Base-by-base conservation (phyloP, 1,284 basidiomycete species). In the Melanopsichium pennsylvanicum region DNA sequence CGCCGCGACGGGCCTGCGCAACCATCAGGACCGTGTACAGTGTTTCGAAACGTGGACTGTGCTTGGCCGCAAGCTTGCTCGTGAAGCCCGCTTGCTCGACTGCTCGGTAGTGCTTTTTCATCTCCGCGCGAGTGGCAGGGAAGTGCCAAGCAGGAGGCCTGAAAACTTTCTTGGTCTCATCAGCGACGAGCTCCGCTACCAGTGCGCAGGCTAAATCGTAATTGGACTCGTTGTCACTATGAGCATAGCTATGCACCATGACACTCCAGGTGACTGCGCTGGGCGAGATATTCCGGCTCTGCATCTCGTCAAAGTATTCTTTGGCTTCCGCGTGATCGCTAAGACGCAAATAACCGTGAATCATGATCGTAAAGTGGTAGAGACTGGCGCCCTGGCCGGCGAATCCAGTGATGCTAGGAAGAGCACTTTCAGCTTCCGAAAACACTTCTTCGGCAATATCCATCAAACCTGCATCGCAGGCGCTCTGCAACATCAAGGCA, bases 361-460 rank as follows among this genome's bases (percentile, higher is more conserved):
- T 89, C 70, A 97, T 83, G 78, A 92, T 89, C n/a, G 92, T 92
- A 66, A 92, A 86, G 42, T 89, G 84, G 75, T 88, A 89, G 18
- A 82, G 74, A 51, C 83, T 81, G 2, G 84, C 74, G 16, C 75
- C 76, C 11, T 71, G 61, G 10, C 61, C 69, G 7, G 32, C 43
- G 13, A 7, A n/a, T 19, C 59, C 66, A 8, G 42, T 31, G 18
- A 51, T 16, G 9, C 44, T 25, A 2, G 55, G 55, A 35, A 79
- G 40, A 15, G 37, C 34, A 9, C 29, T 11, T 15, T 80, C 78
- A 5, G 70, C 64, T 35, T 70, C 52, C 5, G 48, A 54, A 38
- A 90, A 90, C 16, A 96, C 83, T 12, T 88, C 84, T 51, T 84
- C 82, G 4, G 92, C 93, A 2, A 87, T 80, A 22, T 84, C 83